Base-by-base conservation (phyloP, 2,329 filamentous ascomycete genomes). In the Scorias spongiosa region DNA sequence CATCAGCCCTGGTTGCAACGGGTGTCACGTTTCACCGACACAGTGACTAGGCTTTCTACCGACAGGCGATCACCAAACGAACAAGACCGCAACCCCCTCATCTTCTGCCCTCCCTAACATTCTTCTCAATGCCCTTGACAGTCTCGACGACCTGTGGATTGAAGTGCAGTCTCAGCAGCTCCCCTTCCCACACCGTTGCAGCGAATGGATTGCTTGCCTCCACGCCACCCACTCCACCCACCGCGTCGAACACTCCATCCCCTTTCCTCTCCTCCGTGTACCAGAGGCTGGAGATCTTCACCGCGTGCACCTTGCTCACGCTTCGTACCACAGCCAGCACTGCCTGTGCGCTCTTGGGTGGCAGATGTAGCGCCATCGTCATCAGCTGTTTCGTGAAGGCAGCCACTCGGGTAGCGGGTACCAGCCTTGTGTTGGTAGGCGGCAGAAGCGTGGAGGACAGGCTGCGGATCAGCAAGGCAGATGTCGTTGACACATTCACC, bases 401-500 rank as follows among this genome's bases (percentile, higher is more conserved):
- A 10, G 86, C 89, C n/a, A 96, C 72, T 12, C 87, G 80, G 15
- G 88, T 65, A 0, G 88, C 87, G 1, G 91, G 86, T 2, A 87
- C 74, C 46, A 81, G 72, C 57, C 83, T 75, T 55, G 85, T 70
- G 62, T 82, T 75, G 65, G 81, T 77, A 40, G 77, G 67, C 1
- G 89, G 86, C 0, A 93, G 71, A 15, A 98, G 77, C 29, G 88
- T 76, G 2, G 82, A 81, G 5, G 84, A 83, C 5, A 98, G 72
- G 42, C 85, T 91, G 50, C 88, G 83, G 48, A 96, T 75, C 43
- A 98, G 77, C 20, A 98, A 79, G 14, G 95, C 87, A 2, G 88
- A 91, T 0, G 88, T 94, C 0, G 91, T 98, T 57, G 93, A 84
- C 44, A 95, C 79, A 66, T 98, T 96, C 66, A 98, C 78, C 62